phyloP scores from a whole-genome alignment of 495 filamentous ascomycete species.

The Annulohypoxylon nitens region DNA sequence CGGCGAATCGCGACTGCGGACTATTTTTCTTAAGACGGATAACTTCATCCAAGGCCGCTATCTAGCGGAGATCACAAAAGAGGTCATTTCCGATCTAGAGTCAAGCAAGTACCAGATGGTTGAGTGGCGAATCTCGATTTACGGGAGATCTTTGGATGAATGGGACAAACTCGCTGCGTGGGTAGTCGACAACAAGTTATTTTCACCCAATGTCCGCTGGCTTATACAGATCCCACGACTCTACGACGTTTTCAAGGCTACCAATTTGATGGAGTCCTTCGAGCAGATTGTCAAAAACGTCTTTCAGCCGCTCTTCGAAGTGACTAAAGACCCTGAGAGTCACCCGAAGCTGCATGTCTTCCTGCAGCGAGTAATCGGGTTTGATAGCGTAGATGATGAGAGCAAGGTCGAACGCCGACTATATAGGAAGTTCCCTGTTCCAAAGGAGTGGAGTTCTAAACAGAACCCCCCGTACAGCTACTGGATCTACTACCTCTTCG shows the following conservation, averaged over 20 bases:
- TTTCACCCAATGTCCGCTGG: slow-evolving; percentile 98
- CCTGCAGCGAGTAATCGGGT: slow-evolving; percentile 92
- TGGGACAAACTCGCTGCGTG: slow-evolving; percentile 98
- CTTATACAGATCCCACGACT: slow-evolving; percentile 94
- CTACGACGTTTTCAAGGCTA: slow-evolving; percentile 95
- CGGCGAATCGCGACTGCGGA: slow-evolving; percentile 92
- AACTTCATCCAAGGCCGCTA: slow-evolving; percentile 97
- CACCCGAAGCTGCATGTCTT: slow-evolving; percentile 97
- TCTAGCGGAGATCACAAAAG: slow-evolving; percentile 95
- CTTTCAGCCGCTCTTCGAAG: slow-evolving; percentile 95
- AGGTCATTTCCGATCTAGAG: slow-evolving; percentile 97
- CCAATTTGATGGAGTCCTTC: slow-evolving; percentile 85
- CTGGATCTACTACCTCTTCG: slow-evolving; percentile 97
- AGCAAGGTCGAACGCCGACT: slow-evolving; percentile 94
- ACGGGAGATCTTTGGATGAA: slow-evolving; percentile 90
- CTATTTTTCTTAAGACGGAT: slow-evolving; percentile 98
- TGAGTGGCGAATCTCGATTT: slow-evolving; percentile 98
- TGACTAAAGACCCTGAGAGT: slow-evolving; percentile 84
- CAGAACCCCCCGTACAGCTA: slow-evolving; percentile 99
- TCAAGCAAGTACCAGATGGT: slow-evolving; percentile 99
- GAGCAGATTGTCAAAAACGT: slow-evolving; percentile 92
- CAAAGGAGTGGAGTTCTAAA: slow-evolving; percentile 86
- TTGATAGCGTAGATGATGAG: slow-evolving; percentile 98
- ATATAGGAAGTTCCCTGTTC: slow-evolving; percentile 93
- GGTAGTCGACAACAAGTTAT: slow-evolving; percentile 99